Base-by-base conservation (phyloP, 2,329 filamentous ascomycete genomes). In the Fusarium incarnatum region DNA sequence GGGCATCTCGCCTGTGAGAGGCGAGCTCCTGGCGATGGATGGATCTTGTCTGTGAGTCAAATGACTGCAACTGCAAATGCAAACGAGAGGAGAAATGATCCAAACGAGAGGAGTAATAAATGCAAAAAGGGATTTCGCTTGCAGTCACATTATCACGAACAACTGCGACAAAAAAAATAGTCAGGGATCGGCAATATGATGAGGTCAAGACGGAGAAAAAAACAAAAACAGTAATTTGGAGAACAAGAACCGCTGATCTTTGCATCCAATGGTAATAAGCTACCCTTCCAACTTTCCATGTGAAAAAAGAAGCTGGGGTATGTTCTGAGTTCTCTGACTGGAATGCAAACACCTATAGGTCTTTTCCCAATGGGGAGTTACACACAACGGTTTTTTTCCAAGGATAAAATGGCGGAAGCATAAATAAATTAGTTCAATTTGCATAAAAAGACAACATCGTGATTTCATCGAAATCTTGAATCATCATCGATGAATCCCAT, bases 251-350 rank as follows among this genome's bases (percentile, higher is more conserved):
- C 27, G 68, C 68, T 30, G 63, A 71, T 68, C 67, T 70, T 60
- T 71, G 46, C 67, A 46, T 54, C 59, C 67, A 71, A 69, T 69
- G 68, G 68, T 32, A 67, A n/a, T 30, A 41, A 53, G 40, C 30
- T 62, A 37, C 28, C 55, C 49, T 60, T 28, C 8, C 28, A 30
- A 27, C n/a, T 25, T 62, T 32, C 25, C 67, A 70, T 70, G 61
- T 67, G 67, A 70, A 37, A 37, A 37, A 37, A n/a, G 34, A 37
- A 58, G 61, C 42, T 40, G 45, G 48, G 34, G 34, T 37, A 37
- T 44, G 25, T 32, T 32, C 13, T 32, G 30, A 30, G 28, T 30
- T 30, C 18, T 37, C 37, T 47, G 8, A n/a, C 58, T 49, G 56
- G n/a, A 61, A 63, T 37, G 42, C 30, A 45, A 18, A 15, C 16